Conservation (phyloP, 1,284 basidiomycete species). For the Boletus smithii region DNA sequence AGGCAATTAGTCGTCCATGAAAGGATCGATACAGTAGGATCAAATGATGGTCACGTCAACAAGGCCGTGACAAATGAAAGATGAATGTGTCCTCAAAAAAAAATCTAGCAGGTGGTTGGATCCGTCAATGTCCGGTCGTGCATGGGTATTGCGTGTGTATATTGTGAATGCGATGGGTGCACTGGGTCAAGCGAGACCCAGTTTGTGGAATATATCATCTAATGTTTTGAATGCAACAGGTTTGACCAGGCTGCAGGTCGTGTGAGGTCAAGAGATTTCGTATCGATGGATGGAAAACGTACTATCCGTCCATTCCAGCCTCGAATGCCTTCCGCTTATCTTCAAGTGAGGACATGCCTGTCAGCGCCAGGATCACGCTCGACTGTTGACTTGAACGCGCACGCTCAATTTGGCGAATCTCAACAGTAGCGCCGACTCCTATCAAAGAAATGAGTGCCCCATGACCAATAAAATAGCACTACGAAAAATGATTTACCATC, state of each 20-base stretch:
- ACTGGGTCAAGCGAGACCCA: constrained; percentile 53
- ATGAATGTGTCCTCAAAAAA: constrained; percentile 1
- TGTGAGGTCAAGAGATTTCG: constrained; percentile 1
- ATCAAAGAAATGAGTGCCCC: constrained; percentile 1
- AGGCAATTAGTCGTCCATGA: constrained; percentile 3
- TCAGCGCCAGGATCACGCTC: constrained; percentile 83
- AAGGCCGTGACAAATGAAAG: constrained; percentile 3
- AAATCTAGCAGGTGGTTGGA: constrained; percentile 10
- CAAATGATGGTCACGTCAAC: constrained; percentile 4
- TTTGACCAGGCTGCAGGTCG: constrained; percentile 70
- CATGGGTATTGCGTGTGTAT: constrained; percentile 12
- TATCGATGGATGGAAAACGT: constrained; percentile 35
- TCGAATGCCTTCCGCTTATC: constrained; percentile 90
- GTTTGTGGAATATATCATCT: constrained; percentile 78
- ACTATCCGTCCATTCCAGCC: constrained; percentile 95
- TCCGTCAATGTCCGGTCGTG: constrained; percentile 17
- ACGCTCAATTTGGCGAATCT: constrained; percentile 80
- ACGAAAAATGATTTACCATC: constrained; percentile 55
- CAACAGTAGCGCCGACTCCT: constrained; percentile 80
- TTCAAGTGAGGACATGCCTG: constrained; percentile 89
- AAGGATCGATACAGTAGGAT: constrained; percentile 14
- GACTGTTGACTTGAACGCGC: constrained; percentile 39
- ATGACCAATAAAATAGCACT: neutral
- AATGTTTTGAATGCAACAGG: constrained; percentile 90
- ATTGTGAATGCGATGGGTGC: constrained; percentile 11